Evolutionary conservation across 129 eudicot genomes (phyloP), one percentile per base, ranked within the genome.

Genomic region (Mikania micrantha): DNA sequence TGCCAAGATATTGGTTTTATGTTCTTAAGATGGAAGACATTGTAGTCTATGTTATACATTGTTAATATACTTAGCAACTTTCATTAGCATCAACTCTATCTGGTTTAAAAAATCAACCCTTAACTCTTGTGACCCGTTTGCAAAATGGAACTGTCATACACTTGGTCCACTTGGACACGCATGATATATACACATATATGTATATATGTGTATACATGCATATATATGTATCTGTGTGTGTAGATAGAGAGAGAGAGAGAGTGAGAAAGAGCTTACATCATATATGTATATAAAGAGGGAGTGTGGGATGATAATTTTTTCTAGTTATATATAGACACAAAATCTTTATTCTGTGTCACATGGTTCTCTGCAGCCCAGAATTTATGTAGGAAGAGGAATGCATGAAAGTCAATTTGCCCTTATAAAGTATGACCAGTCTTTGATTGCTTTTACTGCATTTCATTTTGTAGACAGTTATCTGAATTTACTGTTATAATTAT

Each of bases 311-410:
- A 22, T 52, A 31, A 29, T 60, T 27, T 17, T 52, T 73, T 38
- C 32, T 58, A 40, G 24, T 66, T 72, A 21, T 38, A 45, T 36
- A 44, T 36, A 49, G 40, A 22, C 19, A 11, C 27, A 47, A 64
- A 34, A 34, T 40, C 29, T 65, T 44, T 65, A 54, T 41, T 34
- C 22, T 69, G 45, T 4, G 39, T 61, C 72, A 36, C 58, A 50
- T 66, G 61, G 56, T 67, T 66, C 64, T 72, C 71, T 81, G 85
- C 97, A 94, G 99, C 97, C 93, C 47, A 81, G 95, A 66, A 83
- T 90, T 69, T 94, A 89, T 78, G 99, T 94, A 19, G 99, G 95
- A 45, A 87, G 99, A 72, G 99, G 99, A 83, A 94, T 94, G 97
- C 99, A 94, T 67, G 99, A 94, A 87, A 94, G 99, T 75, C 99